Conservation (phyloP, 768 basidiomycete genomes). For the Tulasnella sp. region DNA sequence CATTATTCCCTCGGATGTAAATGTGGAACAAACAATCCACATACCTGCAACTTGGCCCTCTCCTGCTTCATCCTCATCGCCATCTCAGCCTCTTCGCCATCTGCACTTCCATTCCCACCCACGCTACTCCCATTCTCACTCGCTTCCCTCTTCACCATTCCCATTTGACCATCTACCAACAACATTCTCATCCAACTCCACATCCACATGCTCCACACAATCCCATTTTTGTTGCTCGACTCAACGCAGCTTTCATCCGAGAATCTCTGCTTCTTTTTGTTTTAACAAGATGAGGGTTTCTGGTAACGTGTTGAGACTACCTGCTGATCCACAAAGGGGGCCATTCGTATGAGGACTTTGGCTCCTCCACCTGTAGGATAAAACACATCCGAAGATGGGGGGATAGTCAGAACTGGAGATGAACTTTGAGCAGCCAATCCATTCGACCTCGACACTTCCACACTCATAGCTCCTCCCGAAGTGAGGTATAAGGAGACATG, state of each 20-base stretch:
- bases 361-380: constrained; percentile 26
- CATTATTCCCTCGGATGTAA: constrained; percentile 1
- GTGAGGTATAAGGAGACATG: no score
- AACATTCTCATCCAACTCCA: constrained; percentile 38
- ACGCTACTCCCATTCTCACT: no score
- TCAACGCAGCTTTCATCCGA: constrained; percentile 77
- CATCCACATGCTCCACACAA: constrained; percentile 51
- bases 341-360: constrained; percentile 25
- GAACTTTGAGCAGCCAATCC: constrained; percentile 40
- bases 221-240: constrained; percentile 62
- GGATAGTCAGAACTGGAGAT: constrained; percentile 42
- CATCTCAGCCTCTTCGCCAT: constrained; percentile 36
- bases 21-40: constrained; percentile 19
- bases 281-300: constrained; percentile 42
- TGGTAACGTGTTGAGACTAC: no score
- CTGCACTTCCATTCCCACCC: constrained; percentile 16
- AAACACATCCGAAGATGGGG: constrained; percentile 48
- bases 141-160: constrained; percentile 23
- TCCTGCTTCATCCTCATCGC: constrained; percentile 76
- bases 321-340: constrained; percentile 46
- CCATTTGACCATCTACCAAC: constrained; percentile 16
- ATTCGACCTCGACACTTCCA: no score
- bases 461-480: no score
- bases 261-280: constrained; percentile 62
- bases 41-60: constrained; percentile 72